phyloP scores from a whole-genome alignment of 2,329 filamentous ascomycete genomes.

The Canariomyces notabilis region DNA sequence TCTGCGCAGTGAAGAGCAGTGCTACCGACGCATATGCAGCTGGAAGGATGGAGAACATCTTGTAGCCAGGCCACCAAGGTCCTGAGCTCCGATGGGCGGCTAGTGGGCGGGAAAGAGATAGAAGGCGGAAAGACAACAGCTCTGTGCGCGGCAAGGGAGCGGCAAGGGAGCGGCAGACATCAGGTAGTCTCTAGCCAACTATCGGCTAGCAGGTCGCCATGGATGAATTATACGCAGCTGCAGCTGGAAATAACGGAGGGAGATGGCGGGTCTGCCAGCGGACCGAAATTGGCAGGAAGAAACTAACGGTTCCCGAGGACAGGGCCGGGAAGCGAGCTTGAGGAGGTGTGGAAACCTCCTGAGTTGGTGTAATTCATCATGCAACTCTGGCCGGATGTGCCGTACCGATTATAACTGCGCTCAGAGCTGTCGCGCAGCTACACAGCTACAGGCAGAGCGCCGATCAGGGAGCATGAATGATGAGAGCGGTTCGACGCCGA shows the following conservation, averaged over 20 bases:
- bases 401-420: neutral
- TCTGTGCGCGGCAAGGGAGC: neutral
- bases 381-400: conserved; percentile 3
- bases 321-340: conserved; percentile 9
- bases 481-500: neutral
- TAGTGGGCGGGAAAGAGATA: neutral
- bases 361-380: neutral
- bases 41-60: conserved; percentile 10
- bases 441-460: no score
- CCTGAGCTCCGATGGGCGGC: conserved; percentile 4
- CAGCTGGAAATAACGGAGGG: conserved; percentile 7
- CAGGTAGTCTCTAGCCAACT: conserved; percentile 10
- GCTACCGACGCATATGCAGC: conserved; percentile 6
- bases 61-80: conserved; percentile 7
- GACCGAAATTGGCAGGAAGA: conserved; percentile 18
- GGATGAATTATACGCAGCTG: conserved; percentile 1
- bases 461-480: conserved; percentile 6
- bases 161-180: no score
- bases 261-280: conserved; percentile 8
- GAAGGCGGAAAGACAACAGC: neutral
- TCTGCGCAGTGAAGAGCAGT: conserved; percentile 8
- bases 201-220: neutral
- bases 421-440: neutral
- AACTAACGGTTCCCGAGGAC: conserved; percentile 6
- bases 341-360: conserved; percentile 3